Conservation (phyloP, 2,329 filamentous ascomycete species). For the Ophiostoma piceae region DNA sequence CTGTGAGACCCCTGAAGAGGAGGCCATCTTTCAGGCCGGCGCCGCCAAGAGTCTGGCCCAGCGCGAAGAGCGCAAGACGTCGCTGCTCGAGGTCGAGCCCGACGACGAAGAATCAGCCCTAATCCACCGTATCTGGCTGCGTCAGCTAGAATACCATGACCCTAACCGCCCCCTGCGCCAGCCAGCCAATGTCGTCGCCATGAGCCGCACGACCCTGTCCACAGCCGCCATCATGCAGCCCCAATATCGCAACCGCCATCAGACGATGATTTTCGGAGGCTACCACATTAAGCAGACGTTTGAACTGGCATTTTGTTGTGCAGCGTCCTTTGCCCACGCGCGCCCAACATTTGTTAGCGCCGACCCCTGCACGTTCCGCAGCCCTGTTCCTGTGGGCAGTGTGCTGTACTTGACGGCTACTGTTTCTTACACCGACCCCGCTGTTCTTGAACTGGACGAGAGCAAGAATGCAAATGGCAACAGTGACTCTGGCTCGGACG, state of each 20-base stretch:
- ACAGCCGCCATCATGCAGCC: conserved; percentile 71
- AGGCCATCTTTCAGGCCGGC: conserved; percentile 48
- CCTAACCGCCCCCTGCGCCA: conserved; percentile 34
- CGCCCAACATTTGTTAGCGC: conserved; percentile 34
- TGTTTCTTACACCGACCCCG: conserved; percentile 65
- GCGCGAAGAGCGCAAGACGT: conserved; percentile 44
- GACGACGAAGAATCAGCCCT: conserved; percentile 66
- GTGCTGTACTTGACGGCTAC: conserved; percentile 69
- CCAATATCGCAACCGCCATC: conserved; percentile 49
- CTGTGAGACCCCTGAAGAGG: conserved; percentile 58
- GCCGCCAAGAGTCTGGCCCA: conserved; percentile 43
- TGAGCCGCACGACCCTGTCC: conserved; percentile 54
- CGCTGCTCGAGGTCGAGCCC: conserved; percentile 59
- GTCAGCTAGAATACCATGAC: conserved; percentile 45
- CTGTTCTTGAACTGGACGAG: conserved; percentile 30
- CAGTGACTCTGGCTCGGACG: conserved; percentile 26
- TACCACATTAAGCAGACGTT: conserved; percentile 70
- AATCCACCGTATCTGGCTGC: conserved; percentile 69
- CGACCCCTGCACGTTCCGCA: conserved; percentile 69
- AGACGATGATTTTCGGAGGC: conserved; percentile 75
- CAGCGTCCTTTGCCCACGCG: conserved; percentile 22
- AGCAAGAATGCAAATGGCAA: neutral
- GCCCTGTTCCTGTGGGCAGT: conserved; percentile 68
- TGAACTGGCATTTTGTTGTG: conserved; percentile 70
- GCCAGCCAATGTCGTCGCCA: conserved; percentile 45